phyloP scores from a whole-genome alignment of 306 rosid genomes.

The Vigna angularis region DNA sequence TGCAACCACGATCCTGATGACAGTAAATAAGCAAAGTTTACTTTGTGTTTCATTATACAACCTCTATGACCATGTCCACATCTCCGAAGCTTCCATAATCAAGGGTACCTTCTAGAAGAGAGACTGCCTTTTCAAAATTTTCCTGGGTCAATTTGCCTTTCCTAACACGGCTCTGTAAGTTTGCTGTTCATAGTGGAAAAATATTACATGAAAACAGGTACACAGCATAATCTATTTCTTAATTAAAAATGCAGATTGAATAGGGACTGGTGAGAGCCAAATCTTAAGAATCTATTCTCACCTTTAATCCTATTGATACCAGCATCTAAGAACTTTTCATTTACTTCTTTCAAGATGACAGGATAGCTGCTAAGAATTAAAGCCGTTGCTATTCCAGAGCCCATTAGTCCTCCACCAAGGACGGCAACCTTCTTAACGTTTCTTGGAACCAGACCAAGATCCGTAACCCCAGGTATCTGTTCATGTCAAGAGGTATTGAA shows the following conservation, averaged over 20 bases:
- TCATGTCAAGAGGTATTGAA: conserved; percentile 36
- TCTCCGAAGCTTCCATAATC: conserved; percentile 83
- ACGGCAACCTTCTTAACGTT: conserved; percentile 80
- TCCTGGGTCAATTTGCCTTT: conserved; percentile 83
- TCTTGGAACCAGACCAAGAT: conserved; percentile 84
- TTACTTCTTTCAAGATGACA: conserved; percentile 92
- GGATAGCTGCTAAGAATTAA: conserved; percentile 76
- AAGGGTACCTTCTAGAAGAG: conserved; percentile 81
- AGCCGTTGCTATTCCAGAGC: conserved; percentile 96
- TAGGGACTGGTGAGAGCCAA: conserved; percentile 31
- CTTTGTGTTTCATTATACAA: conserved; percentile 40
- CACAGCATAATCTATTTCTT: conserved; percentile 27
- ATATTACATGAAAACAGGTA: conserved; percentile 31
- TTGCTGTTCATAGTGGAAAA: conserved; percentile 64
- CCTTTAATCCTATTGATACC: conserved; percentile 89
- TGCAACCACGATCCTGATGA: not conserved
- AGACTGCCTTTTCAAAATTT: conserved; percentile 70
- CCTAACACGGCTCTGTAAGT: conserved; percentile 84
- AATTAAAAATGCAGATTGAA: conserved; percentile 22
- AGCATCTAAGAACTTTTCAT: conserved; percentile 83
- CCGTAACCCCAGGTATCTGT: conserved; percentile 93
- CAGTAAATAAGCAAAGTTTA: conserved; percentile 3
- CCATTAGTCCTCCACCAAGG: conserved; percentile 98
- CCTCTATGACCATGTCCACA: conserved; percentile 99
- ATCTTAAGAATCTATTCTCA: conserved; percentile 49